These are phyloP conservation scores for Furcasterigmium sp. DNA, from an alignment of 2,329 filamentous ascomycete genomes.

Conservation along the genomic window DNA sequence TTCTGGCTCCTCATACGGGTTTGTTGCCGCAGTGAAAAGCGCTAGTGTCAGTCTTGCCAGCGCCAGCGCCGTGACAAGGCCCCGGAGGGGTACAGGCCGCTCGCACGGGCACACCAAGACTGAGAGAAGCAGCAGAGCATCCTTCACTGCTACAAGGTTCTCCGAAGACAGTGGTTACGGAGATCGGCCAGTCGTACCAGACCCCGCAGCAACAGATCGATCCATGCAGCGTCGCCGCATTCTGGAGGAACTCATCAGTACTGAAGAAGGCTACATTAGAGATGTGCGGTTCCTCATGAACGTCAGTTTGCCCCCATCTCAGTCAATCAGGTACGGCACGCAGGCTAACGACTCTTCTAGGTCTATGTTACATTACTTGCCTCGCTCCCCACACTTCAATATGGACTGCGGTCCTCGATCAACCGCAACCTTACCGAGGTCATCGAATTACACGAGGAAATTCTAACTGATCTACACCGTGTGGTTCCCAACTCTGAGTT, in stretches of 20 bases:
- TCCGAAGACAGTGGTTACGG: constrained; percentile 61
- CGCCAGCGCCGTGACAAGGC: constrained; percentile 61
- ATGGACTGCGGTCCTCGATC: constrained; percentile 64
- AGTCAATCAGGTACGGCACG: not conserved
- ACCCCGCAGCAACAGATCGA: constrained; percentile 66
- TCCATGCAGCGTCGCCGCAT: constrained; percentile 72
- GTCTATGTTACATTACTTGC: constrained; percentile 72
- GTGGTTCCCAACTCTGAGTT: constrained; percentile 66
- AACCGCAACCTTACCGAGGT: constrained; percentile 77
- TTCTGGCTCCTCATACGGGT: constrained; percentile 70
- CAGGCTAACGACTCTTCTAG: constrained; percentile 31
- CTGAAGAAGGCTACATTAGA: constrained; percentile 83
- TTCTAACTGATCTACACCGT: constrained; percentile 69
- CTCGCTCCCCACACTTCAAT: constrained; percentile 61
- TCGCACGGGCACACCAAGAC: constrained; percentile 53
- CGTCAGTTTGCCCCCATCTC: constrained; percentile 41
- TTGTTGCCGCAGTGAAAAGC: constrained; percentile 76
- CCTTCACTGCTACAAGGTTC: constrained; percentile 51
- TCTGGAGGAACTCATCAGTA: constrained; percentile 78
- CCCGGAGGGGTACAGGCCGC: constrained; percentile 44
- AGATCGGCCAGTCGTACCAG: constrained; percentile 49
- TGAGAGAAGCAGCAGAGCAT: constrained; percentile 58
- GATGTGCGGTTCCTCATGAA: constrained; percentile 84
- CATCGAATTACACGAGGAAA: constrained; percentile 74
- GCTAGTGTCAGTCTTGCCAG: constrained; percentile 73